Percentiles rank a stretch among this genome's conserved stretches.
Evolutionary conservation across 306 rosid species (phyloP).

Genomic region (Mucuna pruriens): DNA sequence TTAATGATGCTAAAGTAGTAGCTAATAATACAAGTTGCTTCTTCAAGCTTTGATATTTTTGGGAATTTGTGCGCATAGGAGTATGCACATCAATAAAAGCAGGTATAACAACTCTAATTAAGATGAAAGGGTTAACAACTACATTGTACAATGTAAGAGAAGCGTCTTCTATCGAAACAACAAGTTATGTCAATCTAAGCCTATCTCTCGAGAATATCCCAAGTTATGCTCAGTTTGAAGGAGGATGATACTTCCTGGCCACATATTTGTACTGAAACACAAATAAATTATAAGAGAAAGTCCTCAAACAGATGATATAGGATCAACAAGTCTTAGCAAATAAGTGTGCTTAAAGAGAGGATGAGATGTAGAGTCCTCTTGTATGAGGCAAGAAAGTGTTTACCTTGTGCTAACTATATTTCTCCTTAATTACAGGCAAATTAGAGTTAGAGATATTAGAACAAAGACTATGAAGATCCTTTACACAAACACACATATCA

Average conservation of each 20-base stretch:
- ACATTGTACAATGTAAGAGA: constrained; percentile 42
- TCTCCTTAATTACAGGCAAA: constrained; percentile 74
- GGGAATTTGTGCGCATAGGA: constrained; percentile 11
- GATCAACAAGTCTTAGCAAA: not conserved
- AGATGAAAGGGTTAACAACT: constrained; percentile 24
- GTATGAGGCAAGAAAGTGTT: not conserved
- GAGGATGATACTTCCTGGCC: constrained; percentile 77
- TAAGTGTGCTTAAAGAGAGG: not conserved
- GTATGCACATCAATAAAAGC: constrained; percentile 35
- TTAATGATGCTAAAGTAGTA: constrained; percentile 22
- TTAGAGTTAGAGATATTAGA: constrained; percentile 45
- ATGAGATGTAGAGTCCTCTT: not conserved
- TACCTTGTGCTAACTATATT: constrained; percentile 84
- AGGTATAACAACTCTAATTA: constrained; percentile 27
- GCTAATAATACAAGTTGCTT: constrained; percentile 32
- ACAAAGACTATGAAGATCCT: constrained; percentile 66
- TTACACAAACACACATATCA: constrained; percentile 76
- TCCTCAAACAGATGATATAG: not conserved
- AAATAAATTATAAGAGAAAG: not conserved
- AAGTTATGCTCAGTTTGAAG: constrained; percentile 55
- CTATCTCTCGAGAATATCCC: constrained; percentile 63
- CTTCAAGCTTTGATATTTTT: not conserved
- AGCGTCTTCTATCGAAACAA: constrained; percentile 31
- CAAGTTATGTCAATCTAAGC: constrained; percentile 32
- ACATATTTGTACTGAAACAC: constrained; percentile 84